These are phyloP conservation scores for Hymenoscyphus infarciens DNA, from an alignment of 2,329 filamentous ascomycete species.

Conservation along the genomic window DNA sequence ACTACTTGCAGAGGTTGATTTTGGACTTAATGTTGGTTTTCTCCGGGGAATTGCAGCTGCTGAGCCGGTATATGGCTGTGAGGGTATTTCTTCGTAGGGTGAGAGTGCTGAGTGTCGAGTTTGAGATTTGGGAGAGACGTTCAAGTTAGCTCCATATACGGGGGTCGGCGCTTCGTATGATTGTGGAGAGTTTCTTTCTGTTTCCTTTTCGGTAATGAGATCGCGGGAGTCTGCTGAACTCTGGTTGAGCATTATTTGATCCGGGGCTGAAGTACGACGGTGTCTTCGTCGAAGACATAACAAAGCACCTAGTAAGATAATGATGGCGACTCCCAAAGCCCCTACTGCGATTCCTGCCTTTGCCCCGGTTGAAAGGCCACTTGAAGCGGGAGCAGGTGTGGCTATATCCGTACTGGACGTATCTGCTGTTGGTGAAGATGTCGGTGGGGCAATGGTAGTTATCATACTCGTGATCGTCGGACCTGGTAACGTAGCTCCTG, in stretches of 20 bases:
- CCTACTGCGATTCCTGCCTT: constrained; percentile 29
- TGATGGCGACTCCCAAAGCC: constrained; percentile 17
- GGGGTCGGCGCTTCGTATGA: constrained; percentile 3
- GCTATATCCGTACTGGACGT: too few species aligned
- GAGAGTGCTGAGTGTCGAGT: constrained; percentile 17
- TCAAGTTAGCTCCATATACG: not conserved
- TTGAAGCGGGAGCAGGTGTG: not conserved
- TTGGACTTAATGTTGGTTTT: constrained; percentile 18
- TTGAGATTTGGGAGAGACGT: constrained; percentile 13
- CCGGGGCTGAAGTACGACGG: constrained; percentile 12
- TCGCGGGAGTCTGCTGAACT: constrained; percentile 21
- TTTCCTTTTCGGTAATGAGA: constrained; percentile 24
- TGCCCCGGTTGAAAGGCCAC: constrained; percentile 19
- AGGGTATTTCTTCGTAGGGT: constrained; percentile 18
- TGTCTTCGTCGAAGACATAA: constrained; percentile 25
- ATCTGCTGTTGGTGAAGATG: too few species aligned
- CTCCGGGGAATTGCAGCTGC: constrained; percentile 20
- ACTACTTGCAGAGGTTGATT: not conserved
- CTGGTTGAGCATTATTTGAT: constrained; percentile 24
- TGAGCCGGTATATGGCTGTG: constrained; percentile 17
- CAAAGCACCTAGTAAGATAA: constrained; percentile 21
- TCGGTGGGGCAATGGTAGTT: too few species aligned
- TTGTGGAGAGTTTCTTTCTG: constrained; percentile 5
- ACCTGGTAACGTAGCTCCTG: too few species aligned
- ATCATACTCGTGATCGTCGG: too few species aligned